Conservation (phyloP, 2,329 filamentous ascomycete genomes). For the Sporothrix brunneoviolacea region DNA sequence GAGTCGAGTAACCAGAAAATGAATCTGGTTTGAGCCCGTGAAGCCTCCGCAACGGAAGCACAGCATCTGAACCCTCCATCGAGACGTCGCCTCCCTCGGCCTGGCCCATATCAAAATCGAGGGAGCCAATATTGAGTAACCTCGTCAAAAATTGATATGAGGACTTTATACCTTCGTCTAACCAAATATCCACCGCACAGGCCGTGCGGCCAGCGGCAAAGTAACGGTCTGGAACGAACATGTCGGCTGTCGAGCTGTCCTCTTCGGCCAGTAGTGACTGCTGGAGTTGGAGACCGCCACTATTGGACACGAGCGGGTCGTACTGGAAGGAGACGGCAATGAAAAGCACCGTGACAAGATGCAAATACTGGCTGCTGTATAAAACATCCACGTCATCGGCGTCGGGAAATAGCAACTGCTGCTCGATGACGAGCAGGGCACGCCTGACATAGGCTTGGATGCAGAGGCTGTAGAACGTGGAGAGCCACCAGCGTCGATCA, state of each 20-base stretch:
- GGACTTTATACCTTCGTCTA: conserved; percentile 24
- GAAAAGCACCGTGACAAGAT: conserved; percentile 25
- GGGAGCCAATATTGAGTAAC: conserved; percentile 25
- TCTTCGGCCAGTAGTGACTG: conserved; percentile 24
- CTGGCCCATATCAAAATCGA: conserved; percentile 23
- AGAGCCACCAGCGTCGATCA: conserved; percentile 27
- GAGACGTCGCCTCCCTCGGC: conserved; percentile 3
- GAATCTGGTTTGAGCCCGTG: conserved; percentile 1
- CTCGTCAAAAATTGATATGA: conserved; percentile 26
- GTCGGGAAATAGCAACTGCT: conserved; percentile 22
- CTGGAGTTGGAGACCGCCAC: conserved; percentile 19
- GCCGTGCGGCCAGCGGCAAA: conserved; percentile 22
- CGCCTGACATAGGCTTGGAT: conserved; percentile 28
- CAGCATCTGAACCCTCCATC: conserved; percentile 13
- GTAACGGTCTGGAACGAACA: conserved; percentile 23
- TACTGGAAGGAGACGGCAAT: conserved; percentile 28
- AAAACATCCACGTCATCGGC: conserved; percentile 24
- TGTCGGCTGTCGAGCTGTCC: conserved; percentile 17
- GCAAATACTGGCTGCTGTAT: conserved; percentile 24
- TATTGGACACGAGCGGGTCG: conserved; percentile 24
- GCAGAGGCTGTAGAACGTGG: conserved; percentile 27
- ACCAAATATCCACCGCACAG: conserved; percentile 24
- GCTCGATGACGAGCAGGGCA: conserved; percentile 24
- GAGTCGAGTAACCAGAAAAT: conserved; percentile 16
- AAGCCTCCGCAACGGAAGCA: conserved; percentile 4